These are phyloP conservation scores for Trichoderma semiorbis DNA, from an alignment of 2,329 filamentous ascomycete species.

Conservation along the genomic window DNA sequence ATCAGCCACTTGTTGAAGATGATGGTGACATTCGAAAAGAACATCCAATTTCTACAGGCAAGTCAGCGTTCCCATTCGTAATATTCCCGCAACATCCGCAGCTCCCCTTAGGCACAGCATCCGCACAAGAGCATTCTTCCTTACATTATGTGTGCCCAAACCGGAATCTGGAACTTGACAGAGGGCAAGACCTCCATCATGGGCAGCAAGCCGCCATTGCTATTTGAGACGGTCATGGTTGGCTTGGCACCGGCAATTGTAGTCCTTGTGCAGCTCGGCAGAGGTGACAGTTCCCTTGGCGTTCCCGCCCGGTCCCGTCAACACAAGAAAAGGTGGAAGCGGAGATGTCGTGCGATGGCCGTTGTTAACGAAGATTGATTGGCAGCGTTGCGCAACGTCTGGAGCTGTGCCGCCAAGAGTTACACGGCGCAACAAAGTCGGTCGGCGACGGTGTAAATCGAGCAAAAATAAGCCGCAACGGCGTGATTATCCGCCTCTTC, in stretches of 20 bases:
- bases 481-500: background rate
- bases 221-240: background rate
- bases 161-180: background rate
- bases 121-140: background rate
- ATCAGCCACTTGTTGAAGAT: constrained; percentile 92
- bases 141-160: constrained; percentile 17
- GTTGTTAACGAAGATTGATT: background rate
- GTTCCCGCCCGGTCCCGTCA: background rate
- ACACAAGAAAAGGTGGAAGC: background rate
- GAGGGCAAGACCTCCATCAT: constrained; percentile 1
- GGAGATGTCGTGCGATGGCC: background rate
- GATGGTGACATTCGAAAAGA: constrained; percentile 80
- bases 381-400: background rate
- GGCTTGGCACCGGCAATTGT: background rate
- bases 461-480: background rate
- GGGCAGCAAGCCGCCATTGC: background rate
- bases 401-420: background rate
- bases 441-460: background rate
- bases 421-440: background rate
- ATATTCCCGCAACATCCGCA: background rate
- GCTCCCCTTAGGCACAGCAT: background rate
- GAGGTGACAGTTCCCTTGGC: background rate
- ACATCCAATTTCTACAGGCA: constrained; percentile 65
- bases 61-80: background rate
- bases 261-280: background rate